Evolutionary conservation across 2,329 filamentous ascomycete genomes (phyloP), one percentile per base, ranked within the genome.

Genomic region (Cladobotryum protrusum): DNA sequence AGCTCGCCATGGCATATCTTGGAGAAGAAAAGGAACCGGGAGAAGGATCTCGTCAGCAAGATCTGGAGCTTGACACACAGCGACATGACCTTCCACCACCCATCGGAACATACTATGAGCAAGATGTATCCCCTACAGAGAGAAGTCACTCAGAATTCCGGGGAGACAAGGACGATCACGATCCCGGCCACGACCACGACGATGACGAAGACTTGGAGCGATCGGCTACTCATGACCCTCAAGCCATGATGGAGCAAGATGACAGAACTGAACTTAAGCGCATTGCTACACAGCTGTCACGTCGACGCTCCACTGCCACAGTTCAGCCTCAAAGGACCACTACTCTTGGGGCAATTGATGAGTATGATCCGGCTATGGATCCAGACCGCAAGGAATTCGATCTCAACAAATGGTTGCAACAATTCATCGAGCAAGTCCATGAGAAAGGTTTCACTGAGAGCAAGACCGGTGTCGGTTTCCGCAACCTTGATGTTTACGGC

Each of bases 401-500:
- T 47, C 57, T 73, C 12, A 53, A 63, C 7, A 69, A 67, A 52
- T 76, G 72, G 72, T 57, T 73, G 1, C 63, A 63, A 35, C 56
- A 61, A 34, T 68, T 74, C 50, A 63, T 73, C 6, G 50, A 56
- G 1, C 62, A 68, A 32, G 63, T 83, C 34, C 72, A 80, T 34
- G 73, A 74, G 15, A 78, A 85, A 50, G 77, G 79, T 0, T 68
- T 83, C 42, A 73, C 72, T 51, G 66, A 70, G 53, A 76, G 70
- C 56, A 69, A 71, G 6, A 77, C 83, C 0, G 83, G 83, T 3
- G 72, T 88, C 6, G 76, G 78, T 0, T 87, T 82, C 67, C 79
- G 79, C 52, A 74, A 86, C 46, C 73, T 89, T 33, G 78, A 78
- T 49, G 82, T 89, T 0, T 83, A 74, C 5, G 86, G 86, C 0